Evolutionary conservation across 2,329 filamentous ascomycete species (phyloP).

Genomic region (Epichloe typhina): DNA sequence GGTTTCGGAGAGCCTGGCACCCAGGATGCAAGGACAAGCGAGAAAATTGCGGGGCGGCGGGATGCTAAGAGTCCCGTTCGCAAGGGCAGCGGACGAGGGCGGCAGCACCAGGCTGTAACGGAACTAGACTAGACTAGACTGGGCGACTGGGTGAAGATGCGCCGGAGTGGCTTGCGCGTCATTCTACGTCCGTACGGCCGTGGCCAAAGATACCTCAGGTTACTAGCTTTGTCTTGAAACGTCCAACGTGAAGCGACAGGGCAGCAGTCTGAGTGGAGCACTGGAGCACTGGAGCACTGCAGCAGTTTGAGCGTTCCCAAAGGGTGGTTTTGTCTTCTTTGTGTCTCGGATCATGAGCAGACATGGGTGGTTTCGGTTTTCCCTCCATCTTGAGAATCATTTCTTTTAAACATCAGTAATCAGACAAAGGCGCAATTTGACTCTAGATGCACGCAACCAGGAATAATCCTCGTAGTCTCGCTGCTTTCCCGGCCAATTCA

Average conservation of each 20-base stretch:
- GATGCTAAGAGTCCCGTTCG: neutral
- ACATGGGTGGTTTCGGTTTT: neutral
- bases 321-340: neutral
- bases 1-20: neutral
- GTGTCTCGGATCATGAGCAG: neutral
- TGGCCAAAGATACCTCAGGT: neutral
- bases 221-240: neutral
- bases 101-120: no score
- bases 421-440: no score
- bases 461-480: no score
- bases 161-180: no score
- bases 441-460: no score
- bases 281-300: neutral
- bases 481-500: no score
- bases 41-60: neutral
- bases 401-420: no score
- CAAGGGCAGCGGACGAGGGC: neutral
- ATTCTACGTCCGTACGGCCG: neutral
- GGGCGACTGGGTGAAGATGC: no score
- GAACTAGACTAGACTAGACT: neutral
- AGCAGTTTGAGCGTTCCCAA: neutral
- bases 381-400: no score
- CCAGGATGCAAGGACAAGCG: neutral
- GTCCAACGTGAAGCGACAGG: neutral
- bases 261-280: neutral